Conservation (phyloP, 2,329 filamentous ascomycete genomes). For the Colletotrichum endophyticum region DNA sequence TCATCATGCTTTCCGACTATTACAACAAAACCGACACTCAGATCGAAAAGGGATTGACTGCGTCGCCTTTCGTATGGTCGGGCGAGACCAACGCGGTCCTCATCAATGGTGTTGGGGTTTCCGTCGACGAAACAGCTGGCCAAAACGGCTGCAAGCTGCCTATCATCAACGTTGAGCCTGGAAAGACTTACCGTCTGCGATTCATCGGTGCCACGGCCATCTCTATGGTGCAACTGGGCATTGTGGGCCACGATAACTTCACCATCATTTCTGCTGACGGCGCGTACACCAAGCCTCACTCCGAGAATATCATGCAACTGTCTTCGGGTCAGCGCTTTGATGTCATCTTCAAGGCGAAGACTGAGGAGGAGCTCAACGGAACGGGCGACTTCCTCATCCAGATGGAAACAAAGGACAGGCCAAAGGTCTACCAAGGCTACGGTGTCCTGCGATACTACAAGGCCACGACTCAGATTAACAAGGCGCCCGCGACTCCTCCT, state of each 20-base stretch:
- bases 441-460: constrained; percentile 50
- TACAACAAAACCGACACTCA: constrained; percentile 57
- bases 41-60: constrained; percentile 55
- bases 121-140: constrained; percentile 23
- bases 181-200: constrained; percentile 65
- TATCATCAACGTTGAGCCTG: constrained; percentile 63
- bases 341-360: constrained; percentile 59
- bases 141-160: constrained; percentile 44
- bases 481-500: constrained; percentile 16
- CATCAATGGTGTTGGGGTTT: constrained; percentile 57
- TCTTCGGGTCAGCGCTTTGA: constrained; percentile 66
- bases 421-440: constrained; percentile 48
- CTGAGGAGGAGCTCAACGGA: constrained; percentile 41
- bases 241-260: constrained; percentile 61
- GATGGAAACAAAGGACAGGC: constrained; percentile 55
- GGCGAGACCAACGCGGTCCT: constrained; percentile 63
- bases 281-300: constrained; percentile 53
- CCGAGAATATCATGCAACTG: constrained; percentile 57
- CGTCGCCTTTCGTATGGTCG: constrained; percentile 58
- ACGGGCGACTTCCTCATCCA: constrained; percentile 49
- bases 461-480: neutral
- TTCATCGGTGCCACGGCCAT: constrained; percentile 63
- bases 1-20: constrained; percentile 61
- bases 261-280: constrained; percentile 67
- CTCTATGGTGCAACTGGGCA: constrained; percentile 56